Evolutionary conservation across 2,329 filamentous ascomycete genomes (phyloP), one percentile per base, ranked within the genome.

Genomic region (Cadophora malorum): DNA sequence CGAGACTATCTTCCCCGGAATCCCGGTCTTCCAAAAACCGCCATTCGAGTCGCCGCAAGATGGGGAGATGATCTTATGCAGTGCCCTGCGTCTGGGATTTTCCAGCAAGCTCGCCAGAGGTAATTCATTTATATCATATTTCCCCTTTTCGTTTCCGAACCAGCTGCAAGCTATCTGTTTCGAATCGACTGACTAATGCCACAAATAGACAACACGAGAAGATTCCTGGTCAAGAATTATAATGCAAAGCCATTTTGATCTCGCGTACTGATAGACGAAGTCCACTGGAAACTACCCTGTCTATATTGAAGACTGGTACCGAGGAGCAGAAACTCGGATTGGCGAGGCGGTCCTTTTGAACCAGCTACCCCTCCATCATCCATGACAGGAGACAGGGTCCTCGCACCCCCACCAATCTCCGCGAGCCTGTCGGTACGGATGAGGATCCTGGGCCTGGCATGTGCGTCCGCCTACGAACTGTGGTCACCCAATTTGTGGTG

Each of bases 11-110:
- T 64, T 35, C 25, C 63, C 63, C 23, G 62, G 62, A 35, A 35
- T 64, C 28, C 62, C 62, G 31, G 33, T 64, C 19, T 64, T 64
- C 33, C 62, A 58, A 56, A 47, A 56, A 31, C 38, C 50, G n/a
- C 63, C 63, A 2, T 65, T 58, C 53, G 38, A 65, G 25, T 56
- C 38, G 25, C 63, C 53, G 10, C 23, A 41, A 23, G 25, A 65
- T 59, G 41, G 35, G 60, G 60, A 63, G 28, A 63, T 50, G 45
- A 63, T 53, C 10, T 50, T 47, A 53, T 63, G 47, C 47, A 63
- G 49, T 23, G 31, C 60, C 10, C 60, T 63, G 31, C 28, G 31
- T 28, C 45, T 63, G 14, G 45, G 60, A 2, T 63, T 63, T n/a
- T 50, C 60, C 4, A 53, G 41, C 60, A 63, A 63, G n/a, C 28